phyloP scores from a whole-genome alignment of 192 early-diverging fungal genomes.

The Entomortierella lignicola region DNA sequence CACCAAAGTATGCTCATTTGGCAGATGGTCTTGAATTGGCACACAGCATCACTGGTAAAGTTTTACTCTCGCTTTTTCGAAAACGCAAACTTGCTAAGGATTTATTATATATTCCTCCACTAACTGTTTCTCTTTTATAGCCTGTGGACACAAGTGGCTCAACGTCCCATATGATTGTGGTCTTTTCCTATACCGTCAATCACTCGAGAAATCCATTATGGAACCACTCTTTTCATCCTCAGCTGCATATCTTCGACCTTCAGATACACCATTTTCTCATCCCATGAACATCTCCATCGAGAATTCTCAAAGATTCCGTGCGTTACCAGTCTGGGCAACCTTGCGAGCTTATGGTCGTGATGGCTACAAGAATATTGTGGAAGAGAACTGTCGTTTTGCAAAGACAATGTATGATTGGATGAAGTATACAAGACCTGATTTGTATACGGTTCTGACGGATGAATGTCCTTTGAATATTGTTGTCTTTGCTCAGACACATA shows the following conservation, averaged over 20 bases:
- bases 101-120: background rate
- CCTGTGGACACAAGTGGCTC: constrained; percentile 72
- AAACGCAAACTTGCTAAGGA: too few relatives aligned
- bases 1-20: constrained; percentile 39
- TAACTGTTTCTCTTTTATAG: constrained; percentile 8
- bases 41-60: constrained; percentile 64
- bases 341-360: constrained; percentile 61
- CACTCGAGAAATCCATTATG: constrained; percentile 43
- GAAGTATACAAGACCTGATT: constrained; percentile 18
- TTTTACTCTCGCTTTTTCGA: background rate
- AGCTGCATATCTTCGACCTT: constrained; percentile 52
- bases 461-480: constrained; percentile 52
- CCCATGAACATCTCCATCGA: constrained; percentile 67
- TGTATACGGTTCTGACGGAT: constrained; percentile 29
- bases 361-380: constrained; percentile 62
- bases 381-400: constrained; percentile 61
- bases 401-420: constrained; percentile 61
- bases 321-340: constrained; percentile 67
- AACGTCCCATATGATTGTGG: constrained; percentile 75
- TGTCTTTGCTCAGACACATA: constrained; percentile 16
- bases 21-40: constrained; percentile 57
- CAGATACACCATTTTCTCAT: constrained; percentile 31
- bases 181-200: constrained; percentile 52
- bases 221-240: constrained; percentile 40
- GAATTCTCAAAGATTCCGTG: constrained; percentile 70